phyloP scores from a whole-genome alignment of 1,284 basidiomycete species.

The Hemileccinum hortonii region DNA sequence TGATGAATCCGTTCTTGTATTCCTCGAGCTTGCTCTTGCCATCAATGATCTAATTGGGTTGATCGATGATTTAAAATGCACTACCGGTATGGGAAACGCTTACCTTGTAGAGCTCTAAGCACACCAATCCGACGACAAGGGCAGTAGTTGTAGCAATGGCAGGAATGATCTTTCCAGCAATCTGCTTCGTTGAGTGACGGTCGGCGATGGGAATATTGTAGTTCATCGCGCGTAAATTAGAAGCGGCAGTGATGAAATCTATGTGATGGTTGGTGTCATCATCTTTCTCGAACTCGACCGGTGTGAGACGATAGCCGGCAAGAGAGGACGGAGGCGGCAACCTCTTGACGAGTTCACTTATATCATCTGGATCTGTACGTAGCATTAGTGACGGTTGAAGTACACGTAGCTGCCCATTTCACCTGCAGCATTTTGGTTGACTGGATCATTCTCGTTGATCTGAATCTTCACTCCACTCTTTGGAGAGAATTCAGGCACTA shows the following conservation, averaged over 20 bases:
- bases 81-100: constrained; percentile 7
- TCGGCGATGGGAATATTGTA: constrained; percentile 91
- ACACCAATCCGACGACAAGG: constrained; percentile 92
- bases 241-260: constrained; percentile 98
- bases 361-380: constrained; percentile 50
- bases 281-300: constrained; percentile 99
- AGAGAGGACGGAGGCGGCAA: constrained; percentile 88
- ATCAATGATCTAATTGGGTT: constrained; percentile 80
- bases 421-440: constrained; percentile 52
- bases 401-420: constrained; percentile 17
- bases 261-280: constrained; percentile 99
- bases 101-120: constrained; percentile 96
- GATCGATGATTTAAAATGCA: constrained; percentile 3
- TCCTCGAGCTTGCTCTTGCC: constrained; percentile 90
- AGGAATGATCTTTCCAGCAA: constrained; percentile 99
- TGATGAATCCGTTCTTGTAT: constrained; percentile 99
- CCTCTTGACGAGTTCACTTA: constrained; percentile 57
- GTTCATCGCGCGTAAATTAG: constrained; percentile 95
- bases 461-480: constrained; percentile 94
- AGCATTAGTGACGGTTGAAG: constrained; percentile 8
- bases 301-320: constrained; percentile 90
- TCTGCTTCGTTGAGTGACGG: constrained; percentile 95
- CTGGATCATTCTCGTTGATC: constrained; percentile 91
- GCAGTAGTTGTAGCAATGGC: constrained; percentile 99
- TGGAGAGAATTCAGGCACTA: constrained; percentile 92